These are phyloP conservation scores for Gleditsia sinensis DNA, from an alignment of 306 rosid genomes.

Conservation along the genomic window DNA sequence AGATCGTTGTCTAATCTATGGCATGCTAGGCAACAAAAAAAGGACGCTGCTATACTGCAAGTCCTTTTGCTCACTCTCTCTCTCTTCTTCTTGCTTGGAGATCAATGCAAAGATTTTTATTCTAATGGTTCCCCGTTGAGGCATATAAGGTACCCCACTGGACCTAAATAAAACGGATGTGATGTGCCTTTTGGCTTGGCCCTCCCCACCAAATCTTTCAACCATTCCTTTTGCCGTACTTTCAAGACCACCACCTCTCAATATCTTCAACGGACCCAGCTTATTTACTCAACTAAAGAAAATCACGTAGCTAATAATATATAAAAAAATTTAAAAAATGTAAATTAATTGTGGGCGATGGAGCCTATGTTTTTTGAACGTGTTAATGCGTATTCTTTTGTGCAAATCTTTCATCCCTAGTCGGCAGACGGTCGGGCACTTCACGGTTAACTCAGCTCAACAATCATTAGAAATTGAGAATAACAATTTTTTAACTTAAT, in stretches of 20 bases:
- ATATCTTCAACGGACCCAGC: neutral
- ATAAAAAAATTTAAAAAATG: too few relatives aligned
- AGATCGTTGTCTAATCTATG: too few relatives aligned
- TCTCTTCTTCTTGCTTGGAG: conserved; percentile 30
- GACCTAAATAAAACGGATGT: neutral
- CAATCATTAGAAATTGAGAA: too few relatives aligned
- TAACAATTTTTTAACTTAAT: too few relatives aligned
- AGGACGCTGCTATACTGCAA: neutral
- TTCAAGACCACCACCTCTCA: neutral
- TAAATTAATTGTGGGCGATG: too few relatives aligned
- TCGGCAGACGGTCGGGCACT: too few relatives aligned
- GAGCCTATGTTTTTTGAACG: too few relatives aligned
- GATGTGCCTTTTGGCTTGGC: neutral
- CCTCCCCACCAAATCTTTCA: neutral
- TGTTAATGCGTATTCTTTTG: too few relatives aligned
- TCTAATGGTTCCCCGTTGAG: conserved; percentile 65
- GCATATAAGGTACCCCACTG: conserved; percentile 54
- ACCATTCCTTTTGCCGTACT: conserved; percentile 29
- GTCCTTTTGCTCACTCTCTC: conserved; percentile 20
- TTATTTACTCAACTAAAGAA: too few relatives aligned
- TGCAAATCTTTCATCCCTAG: too few relatives aligned
- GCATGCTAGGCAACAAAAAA: neutral
- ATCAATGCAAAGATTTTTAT: conserved; percentile 58
- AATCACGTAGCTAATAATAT: too few relatives aligned
- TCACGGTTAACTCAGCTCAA: too few relatives aligned